Evolutionary conservation across 2,329 filamentous ascomycete genomes (phyloP).

Genomic region (Davidsoniella neocaledoniae): DNA sequence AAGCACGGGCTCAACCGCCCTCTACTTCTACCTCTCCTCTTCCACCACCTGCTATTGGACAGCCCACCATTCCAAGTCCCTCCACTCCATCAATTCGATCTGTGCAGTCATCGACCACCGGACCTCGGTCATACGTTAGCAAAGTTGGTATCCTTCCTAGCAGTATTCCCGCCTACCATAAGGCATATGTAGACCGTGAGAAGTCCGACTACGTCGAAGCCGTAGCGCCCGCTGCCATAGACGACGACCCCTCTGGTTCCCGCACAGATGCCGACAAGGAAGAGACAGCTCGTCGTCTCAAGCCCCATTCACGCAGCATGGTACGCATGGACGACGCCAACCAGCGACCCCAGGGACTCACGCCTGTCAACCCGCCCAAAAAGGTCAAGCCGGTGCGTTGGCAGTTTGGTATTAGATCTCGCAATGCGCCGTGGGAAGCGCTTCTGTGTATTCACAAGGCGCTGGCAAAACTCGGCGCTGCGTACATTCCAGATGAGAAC

Average conservation of each 20-base stretch:
- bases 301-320: slow-evolving; percentile 64
- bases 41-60: neutral
- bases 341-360: slow-evolving; percentile 42
- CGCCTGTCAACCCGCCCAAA: slow-evolving; percentile 45
- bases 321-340: slow-evolving; percentile 48
- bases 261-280: slow-evolving; percentile 60
- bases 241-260: slow-evolving; percentile 31
- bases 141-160: slow-evolving; percentile 86
- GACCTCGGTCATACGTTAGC: slow-evolving; percentile 47
- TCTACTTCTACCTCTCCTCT: neutral
- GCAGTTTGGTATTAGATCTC: slow-evolving; percentile 94
- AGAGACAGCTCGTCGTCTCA: slow-evolving; percentile 63
- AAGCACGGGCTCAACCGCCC: neutral
- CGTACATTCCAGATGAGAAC: slow-evolving; percentile 60
- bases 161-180: slow-evolving; percentile 78
- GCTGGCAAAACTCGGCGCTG: slow-evolving; percentile 68
- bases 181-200: slow-evolving; percentile 68
- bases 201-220: slow-evolving; percentile 24
- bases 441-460: slow-evolving; percentile 92
- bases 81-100: slow-evolving; percentile 39
- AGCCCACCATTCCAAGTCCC: slow-evolving; percentile 22
- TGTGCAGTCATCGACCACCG: slow-evolving; percentile 27
- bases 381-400: slow-evolving; percentile 73
- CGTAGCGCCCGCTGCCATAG: slow-evolving; percentile 24
- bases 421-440: slow-evolving; percentile 87